A percentile compares a stretch with the other conserved stretches of the same genome.
These are phyloP conservation scores for Beta corolliflora DNA, from an alignment of 179 eudicot species.

Conservation along the genomic window DNA sequence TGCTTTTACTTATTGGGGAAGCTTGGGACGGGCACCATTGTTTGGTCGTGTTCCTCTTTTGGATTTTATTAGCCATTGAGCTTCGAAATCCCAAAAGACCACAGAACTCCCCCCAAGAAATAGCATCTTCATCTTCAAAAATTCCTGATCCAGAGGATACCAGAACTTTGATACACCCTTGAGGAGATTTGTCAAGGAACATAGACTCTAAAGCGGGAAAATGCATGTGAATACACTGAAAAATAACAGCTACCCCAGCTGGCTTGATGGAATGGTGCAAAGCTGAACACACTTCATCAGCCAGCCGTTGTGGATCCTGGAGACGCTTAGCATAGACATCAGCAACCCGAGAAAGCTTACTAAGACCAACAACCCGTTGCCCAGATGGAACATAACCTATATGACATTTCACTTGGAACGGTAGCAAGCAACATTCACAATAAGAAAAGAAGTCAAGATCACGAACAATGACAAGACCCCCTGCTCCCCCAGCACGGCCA, in stretches of 20 bases:
- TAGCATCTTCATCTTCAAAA: slow-evolving; percentile 46
- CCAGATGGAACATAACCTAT: slow-evolving; percentile 39
- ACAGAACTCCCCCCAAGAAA: slow-evolving; percentile 60
- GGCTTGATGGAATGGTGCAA: slow-evolving; percentile 47
- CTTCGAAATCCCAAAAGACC: slow-evolving; percentile 56
- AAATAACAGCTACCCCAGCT: slow-evolving; percentile 69
- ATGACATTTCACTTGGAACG: slow-evolving; percentile 86
- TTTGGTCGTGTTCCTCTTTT: slow-evolving; percentile 17
- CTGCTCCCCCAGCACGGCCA: slow-evolving; percentile 84
- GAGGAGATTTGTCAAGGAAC: slow-evolving; percentile 41
- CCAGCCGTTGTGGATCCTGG: slow-evolving; percentile 29
- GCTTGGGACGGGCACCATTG: slow-evolving; percentile 71
- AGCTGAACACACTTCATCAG: slow-evolving; percentile 22
- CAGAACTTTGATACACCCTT: slow-evolving; percentile 44
- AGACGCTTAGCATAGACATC: slow-evolving; percentile 71
- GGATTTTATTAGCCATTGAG: slow-evolving; percentile 30
- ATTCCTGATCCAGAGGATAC: slow-evolving; percentile 70
- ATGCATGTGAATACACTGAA: slow-evolving; percentile 70
- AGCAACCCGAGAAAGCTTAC: slow-evolving; percentile 57
- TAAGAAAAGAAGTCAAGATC: slow-evolving; percentile 84
- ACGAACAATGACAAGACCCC: slow-evolving; percentile 84
- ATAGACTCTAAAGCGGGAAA: slow-evolving; percentile 51
- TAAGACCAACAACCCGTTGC: background rate
- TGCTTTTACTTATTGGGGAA: slow-evolving; percentile 8
- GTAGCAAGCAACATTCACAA: slow-evolving; percentile 86